Evolutionary conservation across 75 land plant species (phyloP), one percentile per base, ranked within the genome.

Genomic region (Sequoia sempervirens): DNA sequence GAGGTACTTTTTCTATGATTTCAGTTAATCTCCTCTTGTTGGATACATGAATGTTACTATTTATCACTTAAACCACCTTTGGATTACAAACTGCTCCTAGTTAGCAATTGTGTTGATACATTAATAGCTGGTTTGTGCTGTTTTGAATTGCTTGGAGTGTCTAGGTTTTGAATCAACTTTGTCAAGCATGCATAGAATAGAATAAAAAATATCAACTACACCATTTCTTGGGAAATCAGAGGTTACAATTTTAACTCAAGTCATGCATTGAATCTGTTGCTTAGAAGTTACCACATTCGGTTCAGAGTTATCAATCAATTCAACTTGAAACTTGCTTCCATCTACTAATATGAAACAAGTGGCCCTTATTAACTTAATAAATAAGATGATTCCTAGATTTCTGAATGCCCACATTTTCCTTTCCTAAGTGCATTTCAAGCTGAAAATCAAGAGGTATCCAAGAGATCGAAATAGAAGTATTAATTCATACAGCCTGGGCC

Each of bases 1-100:
- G 82, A 97, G 98, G 99, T 97, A 84, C 34, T 50, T 80, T 2
- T 30, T 9, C 0, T 15, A 37, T 41, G 7, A 32, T 28, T n/a
- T 68, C 28, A 45, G 80, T 43, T 47, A 50, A 82, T 83, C 11
- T 75, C n/a, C 34, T 87, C 36, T 61, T 9, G 70, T 32, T 34
- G 18, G 86, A 46, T 37, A 43, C 23, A 37, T 8, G 20, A 36
- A 7, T 86, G 79, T 11, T 50, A 53, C 12, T 79, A 61, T 41
- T 43, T 64, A 52, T 28, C n/a, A 82, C 72, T 56, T 20, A 54
- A 15, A 54, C 20, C 20, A 15, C 58, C 58, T 28, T 38, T 80
- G 17, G 5, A 84, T 1, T 80, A 56, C 61, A 17, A 56, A 56
- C 23, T 18, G 61, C 61, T 56, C 20, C 61, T 20, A 18, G 61